Base-by-base conservation (phyloP, 345 rosid genomes). In the Boechera retrofracta region DNA sequence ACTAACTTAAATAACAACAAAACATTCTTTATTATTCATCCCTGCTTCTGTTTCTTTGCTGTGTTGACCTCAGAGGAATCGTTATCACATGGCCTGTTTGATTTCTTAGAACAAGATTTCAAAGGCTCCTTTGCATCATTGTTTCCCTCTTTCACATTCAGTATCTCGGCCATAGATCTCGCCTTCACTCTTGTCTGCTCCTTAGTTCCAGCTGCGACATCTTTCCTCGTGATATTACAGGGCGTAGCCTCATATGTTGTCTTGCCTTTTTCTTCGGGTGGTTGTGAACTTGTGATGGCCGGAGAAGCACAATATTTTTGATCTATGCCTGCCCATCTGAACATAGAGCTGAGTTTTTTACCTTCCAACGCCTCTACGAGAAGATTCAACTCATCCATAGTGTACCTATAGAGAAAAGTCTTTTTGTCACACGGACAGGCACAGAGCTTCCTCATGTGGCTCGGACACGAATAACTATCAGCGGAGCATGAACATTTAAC, bases 301-400 rank as follows among this genome's bases (percentile, higher is more conserved):
- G 35, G 67, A 36, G 44, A 29, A 48, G 26, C 54, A 39, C 7
- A 8, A 3, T 21, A 60, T 36, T 83, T 75, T 16, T 83, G 83
- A 52, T 80, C 76, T 15, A 76, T 77, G 73, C 55, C 72, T 33
- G 78, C 82, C 89, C 91, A 89, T 77, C 58, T 78, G 71, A 83
- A 69, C 61, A 87, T 79, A 3, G 87, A 81, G 64, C 82, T 78
- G 33, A 88, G 69, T 63, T 85, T 86, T 44, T n/a, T 69, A 21
- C 86, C 84, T 81, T 81, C 92, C 81, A 87, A n/a, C 12, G 89
- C 92, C 65, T 89, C 89, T 35, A 84, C 63, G 52, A 89, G 97
- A 49, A 62, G 9, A 54, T 87, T 78, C 76, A 92, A 71, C 81
- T 92, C 89, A 1, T 78, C 72, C 7, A 84, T 81, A 10, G 71